These are phyloP conservation scores for Epithele typhae DNA, from an alignment of 768 basidiomycete species.

Conservation along the genomic window DNA sequence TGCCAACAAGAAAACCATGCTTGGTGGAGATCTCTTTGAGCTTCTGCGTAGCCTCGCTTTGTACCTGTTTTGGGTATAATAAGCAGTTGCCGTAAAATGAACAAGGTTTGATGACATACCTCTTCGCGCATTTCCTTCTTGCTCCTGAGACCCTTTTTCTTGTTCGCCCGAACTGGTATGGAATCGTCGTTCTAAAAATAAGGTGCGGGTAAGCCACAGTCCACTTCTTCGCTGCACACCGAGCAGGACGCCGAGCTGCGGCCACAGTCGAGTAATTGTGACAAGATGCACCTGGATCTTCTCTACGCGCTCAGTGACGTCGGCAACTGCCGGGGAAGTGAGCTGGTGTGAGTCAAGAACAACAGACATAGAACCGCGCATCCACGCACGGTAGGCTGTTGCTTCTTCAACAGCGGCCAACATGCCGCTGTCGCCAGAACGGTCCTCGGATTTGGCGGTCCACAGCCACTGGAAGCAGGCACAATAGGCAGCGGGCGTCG, in stretches of 20 bases:
- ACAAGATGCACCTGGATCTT: slow-evolving; percentile 55
- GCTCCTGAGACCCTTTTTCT: slow-evolving; percentile 67
- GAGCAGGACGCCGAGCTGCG: not conserved
- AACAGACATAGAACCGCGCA: too few relatives aligned
- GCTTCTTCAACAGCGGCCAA: slow-evolving; percentile 44
- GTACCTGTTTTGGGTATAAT: slow-evolving; percentile 37
- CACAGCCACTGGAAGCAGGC: slow-evolving; percentile 57
- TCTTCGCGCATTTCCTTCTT: slow-evolving; percentile 74
- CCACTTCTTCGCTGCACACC: too few relatives aligned
- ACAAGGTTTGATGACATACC: slow-evolving; percentile 40
- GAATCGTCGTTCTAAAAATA: slow-evolving; percentile 50
- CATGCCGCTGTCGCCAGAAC: slow-evolving; percentile 7
- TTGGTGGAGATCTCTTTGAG: slow-evolving; percentile 56
- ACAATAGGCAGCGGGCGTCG: too few relatives aligned
- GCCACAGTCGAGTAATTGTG: too few relatives aligned
- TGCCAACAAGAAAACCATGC: slow-evolving; percentile 53
- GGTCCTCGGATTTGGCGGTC: slow-evolving; percentile 28
- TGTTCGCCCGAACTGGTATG: slow-evolving; percentile 64
- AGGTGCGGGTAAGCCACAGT: not conserved
- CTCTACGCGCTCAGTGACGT: slow-evolving; percentile 53
- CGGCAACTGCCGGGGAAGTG: slow-evolving; percentile 42
- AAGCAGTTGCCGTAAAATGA: too few relatives aligned
- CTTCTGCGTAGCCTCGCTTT: slow-evolving; percentile 52
- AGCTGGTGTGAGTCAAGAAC: not conserved
- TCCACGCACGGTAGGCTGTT: slow-evolving; percentile 34